Evolutionary conservation across 345 rosid species (phyloP), one percentile per base, ranked within the genome.

Genomic region (Ceriops zippeliana): DNA sequence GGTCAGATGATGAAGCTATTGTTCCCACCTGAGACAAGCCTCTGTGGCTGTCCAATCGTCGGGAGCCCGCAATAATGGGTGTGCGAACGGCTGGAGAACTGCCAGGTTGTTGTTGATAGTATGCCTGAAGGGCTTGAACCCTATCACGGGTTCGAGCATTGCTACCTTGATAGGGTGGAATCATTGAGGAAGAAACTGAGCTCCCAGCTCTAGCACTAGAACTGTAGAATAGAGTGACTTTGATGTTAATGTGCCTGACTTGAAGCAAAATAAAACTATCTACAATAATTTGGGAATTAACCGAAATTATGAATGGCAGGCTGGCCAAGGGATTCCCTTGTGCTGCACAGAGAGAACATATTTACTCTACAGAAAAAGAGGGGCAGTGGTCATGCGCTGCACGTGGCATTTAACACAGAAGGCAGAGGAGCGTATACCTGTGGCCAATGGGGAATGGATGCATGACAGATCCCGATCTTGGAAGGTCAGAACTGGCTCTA

Each of bases 91-190:
- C 52, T 28, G 84, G 89, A 3, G 88, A 67, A 54, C 71, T 82
- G 60, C 79, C 80, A 0, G 87, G 90, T 62, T 78, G 97, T 75
- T 84, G 99, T 67, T 91, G 99, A 80, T 89, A 95, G 81, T 90
- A 95, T 42, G 96, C 98, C 77, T 91, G 96, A 49, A 91, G 89
- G 46, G 98, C 97, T 77, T 90, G 99, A 68, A 87, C 89, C 78
- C 98, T 81, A 68, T 90, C 96, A 52, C 89, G 86, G n/a, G 89
- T 81, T 24, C 99, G 85, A 21, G 91, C 91, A 66, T 84, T 91
- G 80, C 96, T 95, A 71, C 97, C 99, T 11, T 88, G 93, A 74
- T 90, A 95, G 59, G 93, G 90, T 15, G 92, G 90, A 67, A 85
- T 81, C 80, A 87, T 75, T 0, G 90, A 75, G 27, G 96, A 84